Evolutionary conservation across 495 filamentous ascomycete genomes (phyloP), one percentile per base, ranked within the genome.

Genomic region (Daldinia decipiens): DNA sequence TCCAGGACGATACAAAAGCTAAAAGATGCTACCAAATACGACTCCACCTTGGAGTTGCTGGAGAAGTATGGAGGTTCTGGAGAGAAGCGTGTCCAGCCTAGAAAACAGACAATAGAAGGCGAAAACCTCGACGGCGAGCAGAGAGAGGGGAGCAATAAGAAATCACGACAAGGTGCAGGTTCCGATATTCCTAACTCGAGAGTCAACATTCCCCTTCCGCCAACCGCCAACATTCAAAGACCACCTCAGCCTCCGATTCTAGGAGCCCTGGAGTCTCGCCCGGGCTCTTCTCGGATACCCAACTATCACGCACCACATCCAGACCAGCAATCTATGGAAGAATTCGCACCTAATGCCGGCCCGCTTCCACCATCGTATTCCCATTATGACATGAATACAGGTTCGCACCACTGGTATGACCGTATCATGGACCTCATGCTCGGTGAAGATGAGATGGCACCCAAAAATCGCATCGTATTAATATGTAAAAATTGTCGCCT

Each of bases 21-120:
- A 54, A 99, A 98, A 80, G 87, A 88, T 31, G 94, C 94, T 19
- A 99, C 95, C 36, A 97, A 92, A 76, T 99, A 96, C 81, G 91
- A 97, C 79, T 93, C 94, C 6, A 99, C 95, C 15, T 91, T 96
- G 75, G 88, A 97, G 73, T 80, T 99, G 56, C 87, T 99, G 2
- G 92, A 98, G 74, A 99, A 97, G 75, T 99, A 99, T 77, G 94
- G 92, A 39, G 92, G 87, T 0, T 81, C 85, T 39, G 82, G 86
- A 17, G 84, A 75, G 77, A 88, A 65, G 75, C 81, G 60, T 71
- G 81, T 64, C 71, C 80, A 74, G 69, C 68, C 72, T 51, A 82
- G 78, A 58, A 81, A 81, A 59, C 77, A 80, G 62, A 61, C 50
- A 1, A 66, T 47, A 15, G 74, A 65, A 8, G 71, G 66, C 13